Evolutionary conservation across 1,139 yeast species (phyloP), one percentile per base, ranked within the genome.

Genomic region (Spathaspora sp.): DNA sequence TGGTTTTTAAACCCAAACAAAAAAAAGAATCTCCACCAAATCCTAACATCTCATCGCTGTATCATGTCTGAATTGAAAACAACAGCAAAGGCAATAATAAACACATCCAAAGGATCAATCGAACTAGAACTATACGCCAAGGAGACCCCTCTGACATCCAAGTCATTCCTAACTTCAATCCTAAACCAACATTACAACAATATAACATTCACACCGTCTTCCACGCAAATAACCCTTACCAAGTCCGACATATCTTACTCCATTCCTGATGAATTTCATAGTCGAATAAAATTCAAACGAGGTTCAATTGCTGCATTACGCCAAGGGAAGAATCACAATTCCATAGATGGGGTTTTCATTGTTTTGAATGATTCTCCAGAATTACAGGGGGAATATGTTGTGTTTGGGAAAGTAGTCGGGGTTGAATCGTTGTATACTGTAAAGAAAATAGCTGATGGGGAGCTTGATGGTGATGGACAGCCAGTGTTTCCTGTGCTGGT

Each of bases 51-150:
- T 23, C 43, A 40, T 33, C 39, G 23, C 29, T 17, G n/a, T n/a
- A 38, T 6, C 31, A 39, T 48, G 51, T 48, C 54, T 17, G 89
- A 83, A 55, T 89, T 88, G 2, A 67, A 73, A 26, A 79, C 90
- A 0, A 74, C 82, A 3, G 90, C 89, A 1, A 77, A 76, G 51
- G 84, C 84, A 17, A 59, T 71, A 11, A 54, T 87, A 3, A 52
- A 61, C 10, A 86, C 95, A 1, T 67, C 80, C 10, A 82, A 81
- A 48, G 95, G 95, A 0, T 62, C 68, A 1, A 64, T 88, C 0
- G 80, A 74, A 38, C 60, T 87, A 1, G 89, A 82, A 44, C 59
- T 87, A 9, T 88, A 88, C 85, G 88, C 91, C 23, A 81, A 81
- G 53, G 90, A 88, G 58, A 64, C 80, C 3, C 91, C 95, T 0